phyloP scores from a whole-genome alignment of 306 rosid genomes.

The Malus asiatica region DNA sequence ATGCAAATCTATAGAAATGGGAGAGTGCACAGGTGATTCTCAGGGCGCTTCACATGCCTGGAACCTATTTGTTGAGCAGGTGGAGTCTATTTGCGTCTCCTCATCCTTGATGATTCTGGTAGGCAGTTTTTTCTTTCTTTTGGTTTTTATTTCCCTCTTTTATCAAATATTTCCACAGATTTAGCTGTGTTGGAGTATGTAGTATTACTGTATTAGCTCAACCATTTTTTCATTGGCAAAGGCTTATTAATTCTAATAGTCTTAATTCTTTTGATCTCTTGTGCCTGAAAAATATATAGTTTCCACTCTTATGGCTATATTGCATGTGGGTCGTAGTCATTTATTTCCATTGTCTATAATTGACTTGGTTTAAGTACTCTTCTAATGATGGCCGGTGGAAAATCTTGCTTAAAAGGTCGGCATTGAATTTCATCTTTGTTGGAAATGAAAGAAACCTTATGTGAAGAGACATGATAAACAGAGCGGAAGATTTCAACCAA shows the following conservation, averaged over 20 bases:
- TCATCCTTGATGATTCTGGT: slow-evolving; percentile 82
- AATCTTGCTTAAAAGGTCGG: not conserved
- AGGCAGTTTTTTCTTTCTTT: slow-evolving; percentile 21
- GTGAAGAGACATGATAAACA: not conserved
- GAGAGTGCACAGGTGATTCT: slow-evolving; percentile 20
- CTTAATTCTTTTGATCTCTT: not conserved
- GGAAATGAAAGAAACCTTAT: not conserved
- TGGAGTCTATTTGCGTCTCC: slow-evolving; percentile 64
- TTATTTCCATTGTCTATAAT: not conserved
- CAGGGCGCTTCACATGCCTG: slow-evolving; percentile 60
- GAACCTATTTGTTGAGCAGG: slow-evolving; percentile 82
- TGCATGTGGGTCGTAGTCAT: not conserved
- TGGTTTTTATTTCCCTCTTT: not conserved
- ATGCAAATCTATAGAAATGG: slow-evolving; percentile 29
- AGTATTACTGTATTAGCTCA: not conserved
- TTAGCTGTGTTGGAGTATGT: not conserved
- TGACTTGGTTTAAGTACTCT: not conserved
- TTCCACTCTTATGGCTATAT: not conserved
- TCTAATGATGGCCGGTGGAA: not conserved
- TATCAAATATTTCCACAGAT: not conserved
- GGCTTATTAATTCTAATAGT: not conserved
- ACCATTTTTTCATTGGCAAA: not conserved
- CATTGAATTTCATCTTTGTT: not conserved
- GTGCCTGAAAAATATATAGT: not conserved
- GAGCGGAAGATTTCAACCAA: not conserved